Evolutionary conservation across 73 alveolate species (phyloP).

Genomic region (Tetrahymena malaccensis): DNA sequence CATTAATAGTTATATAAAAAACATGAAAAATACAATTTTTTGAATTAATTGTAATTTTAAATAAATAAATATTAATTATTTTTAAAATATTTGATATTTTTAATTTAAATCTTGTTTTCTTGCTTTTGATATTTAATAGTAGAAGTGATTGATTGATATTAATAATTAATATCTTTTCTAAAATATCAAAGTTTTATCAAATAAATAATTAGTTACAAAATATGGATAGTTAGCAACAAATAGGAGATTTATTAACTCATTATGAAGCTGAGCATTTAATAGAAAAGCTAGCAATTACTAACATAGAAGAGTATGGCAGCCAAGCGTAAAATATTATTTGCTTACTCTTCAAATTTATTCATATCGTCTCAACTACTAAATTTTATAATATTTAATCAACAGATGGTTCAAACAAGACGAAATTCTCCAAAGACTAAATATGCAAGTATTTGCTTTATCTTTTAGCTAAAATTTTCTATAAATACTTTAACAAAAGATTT

Average conservation of each 20-base stretch:
- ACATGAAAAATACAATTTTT: background rate
- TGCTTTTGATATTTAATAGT: background rate
- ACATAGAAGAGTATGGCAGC: conserved; percentile 48
- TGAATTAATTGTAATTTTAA: background rate
- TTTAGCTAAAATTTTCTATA: background rate
- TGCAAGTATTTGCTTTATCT: conserved; percentile 6
- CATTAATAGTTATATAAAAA: too few species aligned
- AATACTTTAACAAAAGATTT: background rate
- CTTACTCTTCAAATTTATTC: background rate
- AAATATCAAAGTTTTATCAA: background rate
- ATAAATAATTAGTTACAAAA: background rate
- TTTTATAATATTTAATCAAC: background rate
- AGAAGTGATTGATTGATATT: background rate
- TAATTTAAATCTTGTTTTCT: background rate
- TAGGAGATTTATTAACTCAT: conserved; percentile 60
- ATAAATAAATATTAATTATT: too few species aligned
- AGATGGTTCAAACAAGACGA: conserved; percentile 74
- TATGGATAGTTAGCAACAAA: background rate
- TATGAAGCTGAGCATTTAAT: conserved; percentile 85
- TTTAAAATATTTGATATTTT: background rate
- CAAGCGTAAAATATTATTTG: conserved; percentile 10
- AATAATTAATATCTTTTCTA: background rate
- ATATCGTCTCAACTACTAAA: background rate
- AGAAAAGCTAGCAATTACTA: conserved; percentile 41
- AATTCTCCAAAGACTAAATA: conserved; percentile 54